These are phyloP conservation scores for Candida manassasensis DNA, from an alignment of 805 yeast genomes.

Conservation along the genomic window DNA sequence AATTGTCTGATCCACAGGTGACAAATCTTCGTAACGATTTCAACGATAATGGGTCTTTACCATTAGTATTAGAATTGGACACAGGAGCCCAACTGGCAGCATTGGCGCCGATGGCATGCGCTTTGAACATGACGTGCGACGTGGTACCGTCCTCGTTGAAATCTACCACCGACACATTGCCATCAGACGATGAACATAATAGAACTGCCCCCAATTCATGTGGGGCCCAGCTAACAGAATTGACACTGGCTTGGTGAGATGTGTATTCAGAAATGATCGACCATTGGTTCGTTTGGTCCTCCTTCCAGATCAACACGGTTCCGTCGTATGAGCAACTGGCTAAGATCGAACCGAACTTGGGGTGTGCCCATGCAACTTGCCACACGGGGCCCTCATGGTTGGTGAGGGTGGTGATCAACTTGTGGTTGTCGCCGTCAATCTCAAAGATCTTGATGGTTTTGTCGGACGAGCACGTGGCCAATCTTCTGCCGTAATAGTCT, in stretches of 20 bases:
- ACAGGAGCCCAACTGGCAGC: conserved; percentile 94
- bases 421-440: conserved; percentile 73
- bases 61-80: conserved; percentile 14
- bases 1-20: conserved; percentile 92
- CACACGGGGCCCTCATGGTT: conserved; percentile 99
- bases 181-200: conserved; percentile 89
- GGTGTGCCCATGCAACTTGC: conserved; percentile 99
- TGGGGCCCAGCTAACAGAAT: conserved; percentile 95
- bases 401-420: conserved; percentile 72
- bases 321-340: conserved; percentile 97
- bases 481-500: conserved; percentile 92
- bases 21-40: conserved; percentile 68
- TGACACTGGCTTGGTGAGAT: conserved; percentile 90
- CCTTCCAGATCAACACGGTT: conserved; percentile 90
- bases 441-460: conserved; percentile 93
- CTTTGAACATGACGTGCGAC: conserved; percentile 58
- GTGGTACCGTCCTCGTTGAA: conserved; percentile 85
- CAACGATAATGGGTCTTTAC: conserved; percentile 22
- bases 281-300: conserved; percentile 77
- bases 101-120: conserved; percentile 92
- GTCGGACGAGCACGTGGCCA: conserved; percentile 96
- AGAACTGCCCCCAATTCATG: conserved; percentile 93
- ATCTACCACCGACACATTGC: conserved; percentile 84
- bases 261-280: conserved; percentile 79
- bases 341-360: conserved; percentile 90